A percentile compares a stretch with the other conserved stretches of the same genome.
These are phyloP conservation scores for Neoscytalidium dimidiatum DNA, from an alignment of 2,329 filamentous ascomycete species.

Conservation along the genomic window DNA sequence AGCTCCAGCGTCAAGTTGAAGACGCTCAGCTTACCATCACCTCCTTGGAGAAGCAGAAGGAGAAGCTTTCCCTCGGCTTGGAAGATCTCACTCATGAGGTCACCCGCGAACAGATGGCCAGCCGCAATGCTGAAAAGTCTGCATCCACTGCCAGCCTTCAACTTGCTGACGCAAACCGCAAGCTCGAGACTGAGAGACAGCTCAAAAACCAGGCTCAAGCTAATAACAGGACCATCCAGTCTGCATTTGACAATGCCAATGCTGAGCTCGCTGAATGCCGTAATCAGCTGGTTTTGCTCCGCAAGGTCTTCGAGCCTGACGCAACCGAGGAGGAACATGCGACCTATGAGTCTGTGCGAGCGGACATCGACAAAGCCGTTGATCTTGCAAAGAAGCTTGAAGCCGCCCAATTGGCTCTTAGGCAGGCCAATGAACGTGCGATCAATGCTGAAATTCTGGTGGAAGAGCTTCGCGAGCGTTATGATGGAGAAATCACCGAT, in stretches of 20 bases:
- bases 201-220: slow-evolving; percentile 81
- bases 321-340: slow-evolving; percentile 57
- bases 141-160: slow-evolving; percentile 79
- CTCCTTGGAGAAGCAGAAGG: slow-evolving; percentile 88
- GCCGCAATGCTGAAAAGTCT: slow-evolving; percentile 85
- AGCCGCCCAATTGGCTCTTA: slow-evolving; percentile 82
- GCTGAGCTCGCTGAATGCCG: slow-evolving; percentile 80
- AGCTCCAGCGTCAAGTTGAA: slow-evolving; percentile 79
- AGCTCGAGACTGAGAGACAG: slow-evolving; percentile 86
- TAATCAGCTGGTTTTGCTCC: slow-evolving; percentile 75
- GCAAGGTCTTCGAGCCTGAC: slow-evolving; percentile 84
- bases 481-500: slow-evolving; percentile 70
- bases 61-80: slow-evolving; percentile 83
- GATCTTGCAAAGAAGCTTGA: slow-evolving; percentile 86
- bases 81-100: slow-evolving; percentile 94
- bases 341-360: slow-evolving; percentile 67
- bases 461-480: slow-evolving; percentile 71
- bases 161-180: slow-evolving; percentile 84
- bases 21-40: slow-evolving; percentile 82
- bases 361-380: slow-evolving; percentile 66
- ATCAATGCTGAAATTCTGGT: slow-evolving; percentile 82
- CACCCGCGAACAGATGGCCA: slow-evolving; percentile 84
- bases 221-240: slow-evolving; percentile 79
- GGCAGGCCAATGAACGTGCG: slow-evolving; percentile 79
- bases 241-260: slow-evolving; percentile 75